Evolutionary conservation across 1,284 basidiomycete genomes (phyloP).

Genomic region (Trichosporon faecale): DNA sequence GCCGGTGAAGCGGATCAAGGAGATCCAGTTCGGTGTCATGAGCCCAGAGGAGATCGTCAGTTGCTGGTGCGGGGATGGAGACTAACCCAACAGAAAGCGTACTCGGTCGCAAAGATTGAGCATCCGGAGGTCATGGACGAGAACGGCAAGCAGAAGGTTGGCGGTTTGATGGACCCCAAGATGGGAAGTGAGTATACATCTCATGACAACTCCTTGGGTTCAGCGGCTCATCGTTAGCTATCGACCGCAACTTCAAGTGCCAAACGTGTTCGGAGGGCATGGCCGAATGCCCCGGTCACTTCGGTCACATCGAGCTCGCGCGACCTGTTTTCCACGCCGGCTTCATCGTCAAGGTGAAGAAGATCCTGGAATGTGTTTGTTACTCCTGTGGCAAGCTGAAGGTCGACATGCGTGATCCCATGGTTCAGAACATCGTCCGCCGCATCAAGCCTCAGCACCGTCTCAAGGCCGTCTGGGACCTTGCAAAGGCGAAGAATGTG

Average conservation of each 20-base stretch:
- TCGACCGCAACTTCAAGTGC: constrained; percentile 99
- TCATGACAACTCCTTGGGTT: constrained; percentile 7
- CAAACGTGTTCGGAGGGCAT: constrained; percentile 99
- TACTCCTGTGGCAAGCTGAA: constrained; percentile 98
- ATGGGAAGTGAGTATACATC: constrained; percentile 68
- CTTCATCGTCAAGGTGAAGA: constrained; percentile 98
- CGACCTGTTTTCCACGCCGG: constrained; percentile 96
- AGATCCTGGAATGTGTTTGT: constrained; percentile 98
- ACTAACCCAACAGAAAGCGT: constrained; percentile 72
- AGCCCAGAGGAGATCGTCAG: constrained; percentile 99
- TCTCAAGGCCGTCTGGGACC: constrained; percentile 78
- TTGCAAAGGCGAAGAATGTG: constrained; percentile 63
- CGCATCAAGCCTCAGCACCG: constrained; percentile 83
- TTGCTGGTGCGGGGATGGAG: constrained; percentile 30
- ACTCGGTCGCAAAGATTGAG: constrained; percentile 97
- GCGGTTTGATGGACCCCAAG: constrained; percentile 94
- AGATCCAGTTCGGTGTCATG: constrained; percentile 98
- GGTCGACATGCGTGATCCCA: constrained; percentile 81
- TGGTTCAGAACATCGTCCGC: constrained; percentile 76
- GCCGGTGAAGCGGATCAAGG: constrained; percentile 88
- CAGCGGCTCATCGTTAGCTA: constrained; percentile 55
- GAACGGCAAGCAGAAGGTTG: constrained; percentile 80
- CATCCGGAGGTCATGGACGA: constrained; percentile 99
- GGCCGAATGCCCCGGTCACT: constrained; percentile 97
- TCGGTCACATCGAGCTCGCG: constrained; percentile 97